Base-by-base conservation (phyloP, 2,329 filamentous ascomycete genomes). In the Fusarium drepaniforme region DNA sequence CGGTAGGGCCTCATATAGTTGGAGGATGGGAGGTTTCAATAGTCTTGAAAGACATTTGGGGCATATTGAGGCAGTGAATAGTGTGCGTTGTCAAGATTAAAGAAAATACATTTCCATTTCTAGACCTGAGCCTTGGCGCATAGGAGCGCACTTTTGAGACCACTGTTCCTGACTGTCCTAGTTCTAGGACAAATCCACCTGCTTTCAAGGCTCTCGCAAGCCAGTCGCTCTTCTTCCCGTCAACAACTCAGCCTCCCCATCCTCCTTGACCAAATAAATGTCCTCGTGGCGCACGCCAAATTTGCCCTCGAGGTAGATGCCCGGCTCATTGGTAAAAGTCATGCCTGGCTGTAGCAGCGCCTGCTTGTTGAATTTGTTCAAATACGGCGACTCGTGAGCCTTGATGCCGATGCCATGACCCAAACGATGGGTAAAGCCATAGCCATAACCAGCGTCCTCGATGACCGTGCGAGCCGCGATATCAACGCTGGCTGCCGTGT, bases 371-470 rank as follows among this genome's bases (percentile, higher is more conserved):
- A 89, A 91, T 76, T 91, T 90, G 78, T 92, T 91, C 37, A 92
- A 81, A 73, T 92, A 92, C 0, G 90, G 90, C 35, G 88, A 90
- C 77, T 92, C 90, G 72, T 92, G 90, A 1, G 90, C 90, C 81
- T 92, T 92, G 78, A 93, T 91, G 0, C 90, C 91, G 58, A 93
- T 91, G 2, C 90, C 88, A 75, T 93, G 91, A 1, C 90, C 90
- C 1, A 92, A 83, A 2, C 90, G 86, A 74, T 92, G 90, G 1
- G 90, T 92, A 72, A 92, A 92, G 0, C 84, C 85, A 23, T 86
- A 82, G 0, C 88, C 89, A 68, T 92, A 92, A 0, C 90, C 90
- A 0, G 89, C 90, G 13, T 86, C 80, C 15, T 87, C 85, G 60
- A 92, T 92, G 23, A 92, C 84, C 0, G 82, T 81, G 2, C 90